Evolutionary conservation across 2,329 filamentous ascomycete species (phyloP), one percentile per base, ranked within the genome.

Genomic region (Venturia carpophila): DNA sequence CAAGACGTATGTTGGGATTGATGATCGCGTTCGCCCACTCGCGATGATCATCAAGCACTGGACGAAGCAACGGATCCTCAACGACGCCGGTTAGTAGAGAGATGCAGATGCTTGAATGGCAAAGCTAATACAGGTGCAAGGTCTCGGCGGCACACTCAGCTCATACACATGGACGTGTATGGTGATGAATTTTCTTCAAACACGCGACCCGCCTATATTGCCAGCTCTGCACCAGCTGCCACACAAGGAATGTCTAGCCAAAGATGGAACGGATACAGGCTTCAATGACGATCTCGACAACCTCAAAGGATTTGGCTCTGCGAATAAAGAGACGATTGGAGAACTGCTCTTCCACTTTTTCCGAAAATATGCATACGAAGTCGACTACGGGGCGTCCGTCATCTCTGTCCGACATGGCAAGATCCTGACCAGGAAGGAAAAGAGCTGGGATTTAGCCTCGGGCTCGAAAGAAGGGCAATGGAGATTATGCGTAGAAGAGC

Each of bases 141-240:
- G 90, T 66, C 91, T 92, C 73, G 92, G 94, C 68, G 92, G 91
- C 66, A 99, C 94, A 7, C 82, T 99, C 67, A 97, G 93, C 76
- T 99, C 94, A 21, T 99, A 99, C 74, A 97, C 94, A 27, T 99
- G 94, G 94, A 97, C 97, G 74, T 99, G 94, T 76, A 86, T 99
- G 82, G 96, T 97, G 69, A 89, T 99, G 73, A 95, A 92, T 70
- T 99, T 97, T 73, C 83, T 99, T 34, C 94, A 99, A 77, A 89
- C 91, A 63, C 87, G 92, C 71, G 83, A 88, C 67, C 90, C 91
- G 19, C 90, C 93, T 0, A 85, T 99, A 64, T 78, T 99, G 27
- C 94, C 94, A 4, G 86, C 90, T 19, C 81, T 99, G 42, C 94
- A 97, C 73, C 87, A 92, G 72, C 82, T 85, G 27, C 81, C 84